Evolutionary conservation across 257 asterid species (phyloP).

Genomic region (Plantago major): DNA sequence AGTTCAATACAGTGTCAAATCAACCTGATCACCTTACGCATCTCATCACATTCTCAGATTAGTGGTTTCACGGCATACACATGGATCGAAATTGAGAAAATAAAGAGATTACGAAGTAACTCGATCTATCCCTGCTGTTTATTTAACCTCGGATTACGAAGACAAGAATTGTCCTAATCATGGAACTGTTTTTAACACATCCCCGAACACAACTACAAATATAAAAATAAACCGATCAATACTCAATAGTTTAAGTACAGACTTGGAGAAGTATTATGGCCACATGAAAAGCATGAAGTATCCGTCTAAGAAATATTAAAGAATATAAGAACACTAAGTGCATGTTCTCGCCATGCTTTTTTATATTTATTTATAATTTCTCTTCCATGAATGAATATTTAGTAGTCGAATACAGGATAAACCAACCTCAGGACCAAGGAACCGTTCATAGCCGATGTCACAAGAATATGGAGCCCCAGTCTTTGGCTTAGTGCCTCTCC

Average conservation of each 20-base stretch:
- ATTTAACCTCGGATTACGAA: too few relatives aligned
- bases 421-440: slow-evolving; percentile 97
- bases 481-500: slow-evolving; percentile 94
- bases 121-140: too few relatives aligned
- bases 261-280: too few relatives aligned
- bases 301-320: not conserved
- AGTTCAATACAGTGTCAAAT: slow-evolving; percentile 9
- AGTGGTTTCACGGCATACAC: not conserved
- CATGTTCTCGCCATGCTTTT: not conserved
- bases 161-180: too few relatives aligned
- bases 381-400: not conserved
- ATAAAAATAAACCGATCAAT: too few relatives aligned
- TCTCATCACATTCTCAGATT: not conserved
- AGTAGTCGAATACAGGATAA: slow-evolving; percentile 20
- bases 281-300: not conserved
- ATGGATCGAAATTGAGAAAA: too few relatives aligned
- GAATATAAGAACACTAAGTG: not conserved
- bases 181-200: too few relatives aligned
- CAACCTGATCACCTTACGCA: slow-evolving; percentile 7
- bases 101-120: too few relatives aligned
- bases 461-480: slow-evolving; percentile 95
- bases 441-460: slow-evolving; percentile 94
- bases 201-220: too few relatives aligned
- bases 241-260: too few relatives aligned
- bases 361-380: too few relatives aligned